Base-by-base conservation (phyloP, 495 filamentous ascomycete genomes). In the Hyaloscypha bicolor region DNA sequence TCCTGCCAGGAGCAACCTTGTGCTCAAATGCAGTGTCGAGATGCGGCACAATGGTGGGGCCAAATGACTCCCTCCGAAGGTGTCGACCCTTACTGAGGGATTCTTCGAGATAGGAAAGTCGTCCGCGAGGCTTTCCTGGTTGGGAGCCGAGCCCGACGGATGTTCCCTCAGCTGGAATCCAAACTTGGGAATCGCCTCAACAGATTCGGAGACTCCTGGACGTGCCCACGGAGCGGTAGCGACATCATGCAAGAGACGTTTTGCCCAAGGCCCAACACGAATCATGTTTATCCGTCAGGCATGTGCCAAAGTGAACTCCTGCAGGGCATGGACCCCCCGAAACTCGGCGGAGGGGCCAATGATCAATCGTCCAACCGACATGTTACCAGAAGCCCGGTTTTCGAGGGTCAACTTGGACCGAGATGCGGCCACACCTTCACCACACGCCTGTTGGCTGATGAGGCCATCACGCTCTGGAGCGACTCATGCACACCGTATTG, bases 271-370 rank as follows among this genome's bases (percentile, higher is more conserved):
- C 16, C 16, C 42, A 55, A 64, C 61, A 63, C 61, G 45, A 63
- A 63, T 63, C 61, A 63, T 63, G 51, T 25, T 25, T 25, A 25
- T 25, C 25, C 25, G 14, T 30, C 3, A 16, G 31, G 30, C 31
- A 37, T 37, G 32, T 59, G 55, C 53, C 6, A 59, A 29, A 65
- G 63, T 51, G 63, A 53, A 52, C 9, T 59, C 21, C 31, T 65
- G 33, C 63, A 65, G 35, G 51, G 55, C 62, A 64, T 59, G 55
- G 39, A 48, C 63, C 37, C 21, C 25, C 51, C 42, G 14, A 51
- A n/a, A 16, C 25, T 31, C 22, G 6, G 21, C 55, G 6, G 14
- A 29, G n/a, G 25, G 29, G 32, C 29, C 32, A 21, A 56, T 56
- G 29, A 9, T 4, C 32, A 21, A 56, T 56, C 22, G 30, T 29